Evolutionary conservation across 139 green algal genomes (phyloP).

Genomic region (Edaphochlamys debaryana): DNA sequence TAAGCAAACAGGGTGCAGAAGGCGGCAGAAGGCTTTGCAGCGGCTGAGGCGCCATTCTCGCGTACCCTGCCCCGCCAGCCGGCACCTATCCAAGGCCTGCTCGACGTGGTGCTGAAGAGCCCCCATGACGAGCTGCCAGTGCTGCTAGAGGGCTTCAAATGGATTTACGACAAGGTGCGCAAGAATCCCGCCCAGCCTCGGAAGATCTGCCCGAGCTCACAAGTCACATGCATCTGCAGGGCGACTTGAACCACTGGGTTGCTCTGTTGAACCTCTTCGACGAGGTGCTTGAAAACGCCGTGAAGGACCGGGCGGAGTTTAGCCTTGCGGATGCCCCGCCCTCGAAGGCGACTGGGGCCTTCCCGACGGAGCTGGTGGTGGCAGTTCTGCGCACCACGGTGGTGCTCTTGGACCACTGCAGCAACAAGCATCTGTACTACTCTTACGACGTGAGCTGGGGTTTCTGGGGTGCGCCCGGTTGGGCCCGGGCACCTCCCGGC

Average conservation of each 20-base stretch:
- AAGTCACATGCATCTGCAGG: conserved; percentile 62
- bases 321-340: neutral
- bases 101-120: conserved; percentile 58
- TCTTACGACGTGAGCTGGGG: conserved; percentile 82
- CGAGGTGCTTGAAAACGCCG: conserved; percentile 75
- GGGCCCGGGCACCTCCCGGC: neutral
- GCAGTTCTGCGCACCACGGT: conserved; percentile 78
- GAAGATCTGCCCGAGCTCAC: too few relatives aligned
- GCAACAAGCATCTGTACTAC: conserved; percentile 91
- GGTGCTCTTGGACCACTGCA: conserved; percentile 90
- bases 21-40: too few relatives aligned
- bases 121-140: conserved; percentile 52
- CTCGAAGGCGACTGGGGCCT: conserved; percentile 40
- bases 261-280: conserved; percentile 91
- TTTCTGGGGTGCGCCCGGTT: neutral
- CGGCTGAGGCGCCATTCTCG: too few relatives aligned
- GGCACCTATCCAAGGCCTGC: conserved; percentile 60
- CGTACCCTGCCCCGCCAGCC: conserved; percentile 54
- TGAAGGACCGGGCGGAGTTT: conserved; percentile 73
- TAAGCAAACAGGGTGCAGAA: conserved; percentile 19
- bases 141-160: conserved; percentile 75
- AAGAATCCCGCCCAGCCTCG: too few relatives aligned
- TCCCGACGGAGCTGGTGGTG: conserved; percentile 70
- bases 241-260: conserved; percentile 92
- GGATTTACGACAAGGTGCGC: conserved; percentile 82